Conservation (phyloP, 805 yeast genomes). For the Ascoidea asiatica region DNA sequence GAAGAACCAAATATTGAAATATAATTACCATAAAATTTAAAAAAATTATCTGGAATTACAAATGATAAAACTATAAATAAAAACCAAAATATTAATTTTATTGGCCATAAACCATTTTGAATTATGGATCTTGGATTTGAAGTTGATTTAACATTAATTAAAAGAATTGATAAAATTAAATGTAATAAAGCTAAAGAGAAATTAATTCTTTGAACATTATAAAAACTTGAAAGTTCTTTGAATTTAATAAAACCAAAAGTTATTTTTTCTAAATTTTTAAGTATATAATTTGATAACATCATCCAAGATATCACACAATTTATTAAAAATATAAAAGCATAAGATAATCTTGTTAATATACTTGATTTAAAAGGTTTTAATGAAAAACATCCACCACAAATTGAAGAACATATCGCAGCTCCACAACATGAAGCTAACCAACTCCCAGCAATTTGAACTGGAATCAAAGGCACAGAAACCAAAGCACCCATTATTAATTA, state of each 20-base stretch:
- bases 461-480: slow-evolving; percentile 57
- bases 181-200: slow-evolving; percentile 80
- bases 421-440: slow-evolving; percentile 68
- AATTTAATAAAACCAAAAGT: slow-evolving; percentile 56
- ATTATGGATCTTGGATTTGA: slow-evolving; percentile 64
- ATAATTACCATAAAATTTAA: slow-evolving; percentile 82
- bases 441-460: slow-evolving; percentile 38
- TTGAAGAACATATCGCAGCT: slow-evolving; percentile 63
- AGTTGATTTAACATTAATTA: slow-evolving; percentile 68
- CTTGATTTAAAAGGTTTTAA: slow-evolving; percentile 58
- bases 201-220: slow-evolving; percentile 86
- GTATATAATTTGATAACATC: slow-evolving; percentile 72
- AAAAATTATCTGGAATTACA: slow-evolving; percentile 76
- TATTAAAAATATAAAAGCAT: slow-evolving; percentile 64
- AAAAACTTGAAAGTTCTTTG: slow-evolving; percentile 67
- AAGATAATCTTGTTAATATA: slow-evolving; percentile 72
- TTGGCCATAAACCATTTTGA: slow-evolving; percentile 88
- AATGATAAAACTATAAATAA: slow-evolving; percentile 48
- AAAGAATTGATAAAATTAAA: slow-evolving; percentile 47
- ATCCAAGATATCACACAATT: slow-evolving; percentile 87
- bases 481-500: slow-evolving; percentile 45
- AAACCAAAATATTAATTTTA: slow-evolving; percentile 52
- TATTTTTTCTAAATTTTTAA: slow-evolving; percentile 57
- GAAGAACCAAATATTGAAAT: slow-evolving; percentile 77
- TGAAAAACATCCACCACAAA: slow-evolving; percentile 36